phyloP scores from a whole-genome alignment of 805 yeast genomes.

The Candida orba region DNA sequence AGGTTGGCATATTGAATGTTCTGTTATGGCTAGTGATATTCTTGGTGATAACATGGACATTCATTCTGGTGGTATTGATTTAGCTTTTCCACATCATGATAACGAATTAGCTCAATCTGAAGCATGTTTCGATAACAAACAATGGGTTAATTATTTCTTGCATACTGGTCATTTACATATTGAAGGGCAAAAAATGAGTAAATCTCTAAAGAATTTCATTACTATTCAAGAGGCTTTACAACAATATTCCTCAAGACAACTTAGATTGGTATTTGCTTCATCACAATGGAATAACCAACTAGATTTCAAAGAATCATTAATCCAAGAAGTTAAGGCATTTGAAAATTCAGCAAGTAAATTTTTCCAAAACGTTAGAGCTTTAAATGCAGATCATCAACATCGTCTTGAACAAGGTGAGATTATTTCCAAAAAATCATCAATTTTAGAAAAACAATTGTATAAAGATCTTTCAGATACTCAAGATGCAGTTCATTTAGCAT shows the following conservation, averaged over 20 bases:
- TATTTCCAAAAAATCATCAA: constrained; percentile 55
- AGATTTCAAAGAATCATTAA: constrained; percentile 80
- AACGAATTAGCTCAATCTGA: constrained; percentile 97
- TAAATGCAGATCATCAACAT: constrained; percentile 57
- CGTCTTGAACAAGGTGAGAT: constrained; percentile 38
- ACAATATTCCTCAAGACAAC: constrained; percentile 67
- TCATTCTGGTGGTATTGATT: constrained; percentile 94
- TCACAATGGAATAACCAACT: constrained; percentile 90
- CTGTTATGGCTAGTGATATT: constrained; percentile 94
- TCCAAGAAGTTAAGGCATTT: constrained; percentile 66
- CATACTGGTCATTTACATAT: constrained; percentile 98
- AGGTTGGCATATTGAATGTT: constrained; percentile 99
- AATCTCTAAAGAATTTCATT: constrained; percentile 89
- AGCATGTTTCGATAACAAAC: constrained; percentile 80
- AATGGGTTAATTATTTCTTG: constrained; percentile 95
- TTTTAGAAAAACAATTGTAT: constrained; percentile 48
- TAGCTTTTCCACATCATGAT: constrained; percentile 98
- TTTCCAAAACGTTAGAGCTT: constrained; percentile 81
- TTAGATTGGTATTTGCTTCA: constrained; percentile 84
- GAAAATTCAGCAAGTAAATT: constrained; percentile 76
- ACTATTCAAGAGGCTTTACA: constrained; percentile 86
- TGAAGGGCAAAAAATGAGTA: constrained; percentile 98
- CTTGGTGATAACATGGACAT: constrained; percentile 82
- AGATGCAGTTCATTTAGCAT: constrained; percentile 59
- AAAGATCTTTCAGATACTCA: constrained; percentile 45